Conservation (phyloP, 208 protist genomes). For the Crithidia thermophila region DNA sequence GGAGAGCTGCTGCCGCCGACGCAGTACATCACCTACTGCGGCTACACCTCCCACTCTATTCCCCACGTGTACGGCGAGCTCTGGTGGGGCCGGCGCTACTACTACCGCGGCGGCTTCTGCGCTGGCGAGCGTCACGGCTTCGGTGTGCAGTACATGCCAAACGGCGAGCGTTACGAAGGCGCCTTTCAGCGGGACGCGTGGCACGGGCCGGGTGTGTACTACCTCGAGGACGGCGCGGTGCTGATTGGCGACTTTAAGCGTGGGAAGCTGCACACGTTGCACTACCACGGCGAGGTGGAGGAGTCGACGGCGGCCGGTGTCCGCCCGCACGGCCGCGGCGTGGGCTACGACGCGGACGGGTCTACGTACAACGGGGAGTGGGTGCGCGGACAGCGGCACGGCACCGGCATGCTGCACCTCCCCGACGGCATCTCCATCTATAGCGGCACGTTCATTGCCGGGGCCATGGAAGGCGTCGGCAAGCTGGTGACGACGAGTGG, state of each 20-base stretch:
- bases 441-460: slow-evolving; percentile 70
- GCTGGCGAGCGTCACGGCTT: slow-evolving; percentile 63
- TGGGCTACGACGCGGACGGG: slow-evolving; percentile 40
- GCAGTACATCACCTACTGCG: slow-evolving; percentile 69
- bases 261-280: slow-evolving; percentile 37
- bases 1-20: slow-evolving; percentile 22
- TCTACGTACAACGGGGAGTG: slow-evolving; percentile 89
- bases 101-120: slow-evolving; percentile 71
- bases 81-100: slow-evolving; percentile 68
- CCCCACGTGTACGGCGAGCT: slow-evolving; percentile 84
- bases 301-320: slow-evolving; percentile 23
- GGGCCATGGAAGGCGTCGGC: slow-evolving; percentile 62
- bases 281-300: slow-evolving; percentile 82
- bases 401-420: slow-evolving; percentile 69
- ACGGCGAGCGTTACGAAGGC: slow-evolving; percentile 76
- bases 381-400: slow-evolving; percentile 67
- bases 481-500: slow-evolving; percentile 56
- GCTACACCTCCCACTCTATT: slow-evolving; percentile 61
- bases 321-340: slow-evolving; percentile 64
- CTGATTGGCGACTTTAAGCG: slow-evolving; percentile 63
- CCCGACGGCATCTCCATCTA: slow-evolving; percentile 53
- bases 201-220: slow-evolving; percentile 70
- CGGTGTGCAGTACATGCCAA: slow-evolving; percentile 63
- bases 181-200: slow-evolving; percentile 60
- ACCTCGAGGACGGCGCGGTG: slow-evolving; percentile 64